Evolutionary conservation across 169 alveolate species (phyloP).

Genomic region (Cryptosporidium parvum): DNA sequence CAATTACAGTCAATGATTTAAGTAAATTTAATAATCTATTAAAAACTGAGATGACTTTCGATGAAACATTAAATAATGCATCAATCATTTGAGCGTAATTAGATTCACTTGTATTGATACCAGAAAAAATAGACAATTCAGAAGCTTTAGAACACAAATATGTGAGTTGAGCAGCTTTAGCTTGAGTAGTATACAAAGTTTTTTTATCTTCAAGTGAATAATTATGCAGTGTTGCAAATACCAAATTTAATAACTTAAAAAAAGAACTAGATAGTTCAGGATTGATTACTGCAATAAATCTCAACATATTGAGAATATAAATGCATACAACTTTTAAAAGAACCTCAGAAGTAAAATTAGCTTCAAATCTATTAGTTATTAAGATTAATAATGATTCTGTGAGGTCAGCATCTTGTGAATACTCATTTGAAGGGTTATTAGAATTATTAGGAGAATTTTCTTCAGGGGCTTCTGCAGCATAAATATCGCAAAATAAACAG

Average conservation of each 20-base stretch:
- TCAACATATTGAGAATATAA: not conserved
- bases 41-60: fast-evolving
- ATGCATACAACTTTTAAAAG: not conserved
- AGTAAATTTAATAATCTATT: not conserved
- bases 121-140: not conserved
- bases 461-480: not conserved
- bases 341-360: not conserved
- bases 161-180: not conserved
- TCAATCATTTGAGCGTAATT: not conserved
- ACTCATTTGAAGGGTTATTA: not conserved
- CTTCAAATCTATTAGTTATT: not conserved
- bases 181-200: not conserved
- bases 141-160: not conserved
- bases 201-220: not conserved
- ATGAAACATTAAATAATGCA: not conserved
- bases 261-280: not conserved
- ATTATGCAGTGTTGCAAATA: not conserved
- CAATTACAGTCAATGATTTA: not conserved
- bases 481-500: not conserved
- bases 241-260: not conserved
- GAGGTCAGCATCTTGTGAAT: not conserved
- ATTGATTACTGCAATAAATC: not conserved
- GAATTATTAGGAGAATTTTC: not conserved
- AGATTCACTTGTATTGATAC: not conserved
- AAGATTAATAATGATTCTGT: not conserved